These are phyloP conservation scores for Aspergillus sp. DNA, from an alignment of 2,329 filamentous ascomycete species.

Conservation along the genomic window DNA sequence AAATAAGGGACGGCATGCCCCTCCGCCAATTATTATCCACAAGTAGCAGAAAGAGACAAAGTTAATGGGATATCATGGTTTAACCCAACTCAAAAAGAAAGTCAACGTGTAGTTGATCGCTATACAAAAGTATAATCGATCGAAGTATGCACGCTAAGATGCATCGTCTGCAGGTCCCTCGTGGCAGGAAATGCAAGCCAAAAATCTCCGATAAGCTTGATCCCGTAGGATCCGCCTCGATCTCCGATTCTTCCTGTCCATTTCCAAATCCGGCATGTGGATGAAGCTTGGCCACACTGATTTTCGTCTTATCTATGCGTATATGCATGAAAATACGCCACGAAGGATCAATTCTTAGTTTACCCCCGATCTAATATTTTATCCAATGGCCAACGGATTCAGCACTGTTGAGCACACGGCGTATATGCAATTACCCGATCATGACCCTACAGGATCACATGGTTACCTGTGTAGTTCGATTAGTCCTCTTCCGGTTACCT, in stretches of 20 bases:
- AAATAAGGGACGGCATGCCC: not conserved
- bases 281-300: not conserved
- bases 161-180: not conserved
- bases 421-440: not conserved
- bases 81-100: not conserved
- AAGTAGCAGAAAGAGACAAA: too few relatives aligned
- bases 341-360: not conserved
- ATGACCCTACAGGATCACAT: not conserved
- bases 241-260: not conserved
- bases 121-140: not conserved
- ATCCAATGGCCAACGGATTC: not conserved
- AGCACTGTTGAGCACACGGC: not conserved
- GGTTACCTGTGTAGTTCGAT: not conserved
- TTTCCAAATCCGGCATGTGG: not conserved
- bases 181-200: not conserved
- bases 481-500: not conserved
- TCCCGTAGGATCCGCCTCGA: not conserved
- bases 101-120: too few relatives aligned
- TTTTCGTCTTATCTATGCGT: not conserved
- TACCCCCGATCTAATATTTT: not conserved
- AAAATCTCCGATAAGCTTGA: conserved; percentile 1
- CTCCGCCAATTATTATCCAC: too few relatives aligned
- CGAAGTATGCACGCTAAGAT: not conserved
- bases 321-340: not conserved
- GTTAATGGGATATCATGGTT: not conserved